These are phyloP conservation scores for Byssoonygena ceratinophila DNA, from an alignment of 2,329 filamentous ascomycete genomes.

Conservation along the genomic window DNA sequence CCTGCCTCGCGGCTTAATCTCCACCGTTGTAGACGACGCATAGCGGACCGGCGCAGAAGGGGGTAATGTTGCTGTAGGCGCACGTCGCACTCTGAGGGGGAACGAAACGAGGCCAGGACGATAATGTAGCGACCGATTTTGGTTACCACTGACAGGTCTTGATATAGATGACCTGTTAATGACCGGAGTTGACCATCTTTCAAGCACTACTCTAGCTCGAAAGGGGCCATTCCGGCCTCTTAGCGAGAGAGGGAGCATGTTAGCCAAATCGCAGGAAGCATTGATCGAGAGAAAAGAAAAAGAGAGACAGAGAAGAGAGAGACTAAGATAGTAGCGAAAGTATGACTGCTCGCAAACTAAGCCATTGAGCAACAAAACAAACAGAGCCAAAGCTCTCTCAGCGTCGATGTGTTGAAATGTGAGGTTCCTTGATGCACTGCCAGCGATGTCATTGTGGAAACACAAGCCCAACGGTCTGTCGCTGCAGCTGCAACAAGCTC, in stretches of 20 bases:
- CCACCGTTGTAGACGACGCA: slow-evolving; percentile 17
- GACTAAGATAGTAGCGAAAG: too few species aligned
- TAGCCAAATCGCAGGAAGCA: background rate
- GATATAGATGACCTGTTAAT: background rate
- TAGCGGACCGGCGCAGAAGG: background rate
- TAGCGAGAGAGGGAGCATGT: background rate
- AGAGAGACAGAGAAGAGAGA: background rate
- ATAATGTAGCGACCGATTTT: background rate
- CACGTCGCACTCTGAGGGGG: background rate
- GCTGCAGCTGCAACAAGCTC: background rate
- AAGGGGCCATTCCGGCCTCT: background rate
- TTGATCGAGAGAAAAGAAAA: background rate
- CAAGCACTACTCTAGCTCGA: background rate
- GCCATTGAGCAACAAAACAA: background rate
- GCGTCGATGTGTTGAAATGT: too few species aligned
- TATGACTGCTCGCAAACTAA: background rate
- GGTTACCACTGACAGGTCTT: background rate
- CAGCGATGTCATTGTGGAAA: slow-evolving; percentile 1
- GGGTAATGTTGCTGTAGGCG: background rate
- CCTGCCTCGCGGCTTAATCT: slow-evolving; percentile 14
- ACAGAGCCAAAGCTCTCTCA: background rate
- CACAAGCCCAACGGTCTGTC: too few species aligned
- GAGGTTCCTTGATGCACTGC: background rate
- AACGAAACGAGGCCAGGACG: background rate
- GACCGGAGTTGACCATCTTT: background rate